These are phyloP conservation scores for Galerina marginata DNA, from an alignment of 768 basidiomycete species.

Conservation along the genomic window DNA sequence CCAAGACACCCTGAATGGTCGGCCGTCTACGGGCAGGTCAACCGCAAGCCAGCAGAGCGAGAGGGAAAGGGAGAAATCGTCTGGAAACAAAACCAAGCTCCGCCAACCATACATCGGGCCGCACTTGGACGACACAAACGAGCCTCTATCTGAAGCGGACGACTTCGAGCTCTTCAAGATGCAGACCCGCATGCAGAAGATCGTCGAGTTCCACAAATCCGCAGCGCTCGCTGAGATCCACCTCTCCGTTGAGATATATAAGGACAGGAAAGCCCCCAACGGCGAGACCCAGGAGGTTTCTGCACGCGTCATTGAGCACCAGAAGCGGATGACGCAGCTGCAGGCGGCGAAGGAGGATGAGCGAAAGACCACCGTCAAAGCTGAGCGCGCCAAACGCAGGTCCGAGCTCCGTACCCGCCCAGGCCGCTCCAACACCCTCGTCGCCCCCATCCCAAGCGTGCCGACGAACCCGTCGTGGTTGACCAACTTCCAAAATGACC, in stretches of 20 bases:
- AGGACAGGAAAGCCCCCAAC: slow-evolving; percentile 38
- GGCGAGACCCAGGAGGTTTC: slow-evolving; percentile 34
- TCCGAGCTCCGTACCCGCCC: slow-evolving; percentile 28
- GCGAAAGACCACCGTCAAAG: slow-evolving; percentile 46
- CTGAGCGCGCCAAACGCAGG: slow-evolving; percentile 42
- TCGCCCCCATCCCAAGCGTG: slow-evolving; percentile 25
- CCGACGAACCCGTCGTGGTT: slow-evolving; percentile 24
- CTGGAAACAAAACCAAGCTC: slow-evolving; percentile 24
- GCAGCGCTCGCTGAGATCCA: slow-evolving; percentile 50
- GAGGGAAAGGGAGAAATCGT: background rate
- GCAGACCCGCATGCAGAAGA: slow-evolving; percentile 49
- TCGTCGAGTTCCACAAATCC: slow-evolving; percentile 54
- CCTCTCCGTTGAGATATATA: slow-evolving; percentile 43
- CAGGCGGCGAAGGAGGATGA: slow-evolving; percentile 54
- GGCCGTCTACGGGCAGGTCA: background rate
- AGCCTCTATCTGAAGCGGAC: slow-evolving; percentile 37
- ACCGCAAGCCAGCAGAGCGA: slow-evolving; percentile 8
- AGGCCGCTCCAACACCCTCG: slow-evolving; percentile 22
- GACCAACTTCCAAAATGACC: slow-evolving; percentile 20
- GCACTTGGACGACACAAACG: slow-evolving; percentile 35
- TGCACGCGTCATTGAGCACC: slow-evolving; percentile 41
- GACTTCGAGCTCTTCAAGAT: slow-evolving; percentile 52
- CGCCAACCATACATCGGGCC: slow-evolving; percentile 43
- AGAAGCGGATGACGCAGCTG: slow-evolving; percentile 43
- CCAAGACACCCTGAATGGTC: slow-evolving; percentile 6